Percentiles rank a stretch among this genome's conserved stretches.
phyloP scores from a whole-genome alignment of 345 rosid species.

The Eucalyptus pumila region DNA sequence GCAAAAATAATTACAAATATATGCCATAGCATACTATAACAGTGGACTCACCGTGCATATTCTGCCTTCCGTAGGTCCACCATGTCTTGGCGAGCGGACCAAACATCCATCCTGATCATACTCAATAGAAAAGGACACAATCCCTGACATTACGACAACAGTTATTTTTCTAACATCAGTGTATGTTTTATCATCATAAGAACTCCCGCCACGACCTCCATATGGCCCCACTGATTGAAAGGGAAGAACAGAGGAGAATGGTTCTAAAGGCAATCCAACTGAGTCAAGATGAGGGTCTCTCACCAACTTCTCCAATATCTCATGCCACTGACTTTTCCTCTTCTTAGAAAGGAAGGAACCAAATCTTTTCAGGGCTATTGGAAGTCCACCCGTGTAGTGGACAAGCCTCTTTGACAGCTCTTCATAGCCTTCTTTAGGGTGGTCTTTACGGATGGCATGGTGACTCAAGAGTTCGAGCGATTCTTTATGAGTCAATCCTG shows the following conservation, averaged over 20 bases:
- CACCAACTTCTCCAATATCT: neutral
- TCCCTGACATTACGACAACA: neutral
- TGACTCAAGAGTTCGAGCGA: neutral
- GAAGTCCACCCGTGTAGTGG: neutral
- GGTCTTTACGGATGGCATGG: neutral
- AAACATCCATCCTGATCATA: neutral
- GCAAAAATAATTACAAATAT: neutral
- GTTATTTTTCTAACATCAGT: neutral
- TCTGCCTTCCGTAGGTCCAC: too few relatives aligned
- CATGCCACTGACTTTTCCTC: neutral
- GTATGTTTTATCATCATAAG: neutral
- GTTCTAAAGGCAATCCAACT: neutral
- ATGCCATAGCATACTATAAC: neutral
- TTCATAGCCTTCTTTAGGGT: neutral
- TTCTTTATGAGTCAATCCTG: neutral
- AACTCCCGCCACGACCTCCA: neutral
- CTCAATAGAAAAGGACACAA: neutral
- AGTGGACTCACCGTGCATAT: neutral
- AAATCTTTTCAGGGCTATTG: neutral
- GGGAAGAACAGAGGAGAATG: neutral
- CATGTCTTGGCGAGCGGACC: neutral
- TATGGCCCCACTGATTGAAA: neutral
- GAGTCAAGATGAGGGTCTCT: neutral
- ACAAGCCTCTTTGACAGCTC: neutral
- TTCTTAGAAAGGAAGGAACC: neutral